Evolutionary conservation across 306 rosid genomes (phyloP).

Genomic region (Rubus idaeus): DNA sequence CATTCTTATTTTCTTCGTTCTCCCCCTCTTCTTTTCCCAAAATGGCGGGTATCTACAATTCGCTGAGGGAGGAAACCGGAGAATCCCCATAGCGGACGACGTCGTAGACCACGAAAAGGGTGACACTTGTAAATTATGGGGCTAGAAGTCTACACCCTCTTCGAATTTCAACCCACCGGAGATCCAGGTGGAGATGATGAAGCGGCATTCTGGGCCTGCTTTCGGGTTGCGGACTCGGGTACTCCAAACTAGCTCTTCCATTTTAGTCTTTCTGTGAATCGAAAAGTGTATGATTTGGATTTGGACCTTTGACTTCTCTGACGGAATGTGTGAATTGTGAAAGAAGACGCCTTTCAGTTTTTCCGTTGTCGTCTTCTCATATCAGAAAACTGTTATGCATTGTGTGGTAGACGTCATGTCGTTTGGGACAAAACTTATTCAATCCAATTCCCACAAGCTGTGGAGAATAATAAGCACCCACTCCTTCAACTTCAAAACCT

Average conservation of each 20-base stretch:
- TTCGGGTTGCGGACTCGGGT: slow-evolving; percentile 78
- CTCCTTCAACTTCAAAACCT: not conserved
- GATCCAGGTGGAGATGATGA: slow-evolving; percentile 77
- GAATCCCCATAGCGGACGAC: slow-evolving; percentile 72
- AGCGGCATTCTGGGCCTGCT: slow-evolving; percentile 62
- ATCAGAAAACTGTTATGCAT: not conserved
- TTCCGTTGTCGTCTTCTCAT: too few relatives aligned
- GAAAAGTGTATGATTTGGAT: too few relatives aligned
- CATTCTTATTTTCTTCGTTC: slow-evolving; percentile 14
- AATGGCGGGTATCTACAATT: slow-evolving; percentile 30
- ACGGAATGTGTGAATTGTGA: too few relatives aligned
- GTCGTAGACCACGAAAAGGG: slow-evolving; percentile 87
- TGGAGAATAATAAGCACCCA: slow-evolving; percentile 5
- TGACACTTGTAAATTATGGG: slow-evolving; percentile 83
- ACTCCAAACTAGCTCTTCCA: not conserved
- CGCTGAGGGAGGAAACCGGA: slow-evolving; percentile 54
- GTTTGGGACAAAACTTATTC: not conserved
- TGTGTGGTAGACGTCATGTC: not conserved
- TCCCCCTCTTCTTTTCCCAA: slow-evolving; percentile 21
- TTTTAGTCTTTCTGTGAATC: not conserved
- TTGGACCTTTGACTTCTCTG: too few relatives aligned
- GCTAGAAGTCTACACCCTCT: slow-evolving; percentile 57
- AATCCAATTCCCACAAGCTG: slow-evolving; percentile 1
- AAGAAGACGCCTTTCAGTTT: too few relatives aligned
- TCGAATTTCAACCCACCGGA: slow-evolving; percentile 38